These are phyloP conservation scores for Deinandra increscens DNA, from an alignment of 129 eudicot species.

Conservation along the genomic window DNA sequence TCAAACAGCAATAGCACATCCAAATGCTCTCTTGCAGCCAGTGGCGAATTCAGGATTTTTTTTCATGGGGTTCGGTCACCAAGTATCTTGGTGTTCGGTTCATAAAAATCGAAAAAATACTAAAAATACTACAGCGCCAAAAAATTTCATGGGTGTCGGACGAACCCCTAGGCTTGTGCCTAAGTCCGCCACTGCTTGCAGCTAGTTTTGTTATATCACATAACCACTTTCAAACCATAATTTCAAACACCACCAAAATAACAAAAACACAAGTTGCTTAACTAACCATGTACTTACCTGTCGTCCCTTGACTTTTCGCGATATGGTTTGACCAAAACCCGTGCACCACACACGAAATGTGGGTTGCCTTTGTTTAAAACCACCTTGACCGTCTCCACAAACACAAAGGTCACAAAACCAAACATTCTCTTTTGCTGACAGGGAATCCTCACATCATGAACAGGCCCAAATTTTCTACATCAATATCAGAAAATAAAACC, in stretches of 20 bases:
- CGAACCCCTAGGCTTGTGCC: too few species aligned
- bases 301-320: constrained; percentile 68
- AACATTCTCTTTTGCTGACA: constrained; percentile 86
- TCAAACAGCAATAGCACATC: neutral
- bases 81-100: too few species aligned
- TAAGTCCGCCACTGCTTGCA: too few species aligned
- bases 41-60: too few species aligned
- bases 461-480: constrained; percentile 63
- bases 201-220: neutral
- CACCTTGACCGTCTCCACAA: constrained; percentile 58
- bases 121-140: too few species aligned
- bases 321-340: constrained; percentile 91
- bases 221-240: neutral
- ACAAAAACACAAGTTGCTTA: neutral
- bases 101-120: too few species aligned
- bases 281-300: constrained; percentile 36
- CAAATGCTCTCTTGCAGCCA: neutral
- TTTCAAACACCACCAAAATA: neutral
- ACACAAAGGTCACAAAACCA: constrained; percentile 78
- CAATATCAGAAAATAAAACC: constrained; percentile 8
- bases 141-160: too few species aligned
- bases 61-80: too few species aligned
- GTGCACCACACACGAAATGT: constrained; percentile 81
- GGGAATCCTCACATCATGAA: constrained; percentile 92
- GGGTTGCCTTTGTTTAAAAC: constrained; percentile 69